These are phyloP conservation scores for Suillus fuscotomentosus DNA, from an alignment of 768 basidiomycete species.

Conservation along the genomic window DNA sequence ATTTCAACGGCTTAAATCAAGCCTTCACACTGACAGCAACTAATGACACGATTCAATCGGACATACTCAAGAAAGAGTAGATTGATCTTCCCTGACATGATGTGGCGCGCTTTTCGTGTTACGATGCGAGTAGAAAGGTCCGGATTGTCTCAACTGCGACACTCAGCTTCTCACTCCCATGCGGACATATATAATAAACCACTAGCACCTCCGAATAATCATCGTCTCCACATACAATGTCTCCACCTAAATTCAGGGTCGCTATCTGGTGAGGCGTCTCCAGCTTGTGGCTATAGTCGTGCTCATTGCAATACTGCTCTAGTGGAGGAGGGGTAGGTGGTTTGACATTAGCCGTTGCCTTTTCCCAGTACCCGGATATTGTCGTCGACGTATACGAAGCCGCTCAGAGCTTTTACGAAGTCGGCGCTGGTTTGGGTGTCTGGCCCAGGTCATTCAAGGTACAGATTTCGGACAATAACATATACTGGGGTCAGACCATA, in stretches of 20 bases:
- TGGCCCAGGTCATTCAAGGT: conserved; percentile 37
- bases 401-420: conserved; percentile 46
- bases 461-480: not conserved
- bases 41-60: conserved; percentile 22
- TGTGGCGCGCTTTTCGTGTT: not conserved
- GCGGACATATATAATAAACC: conserved; percentile 1
- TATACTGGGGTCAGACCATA: not conserved
- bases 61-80: conserved; percentile 6
- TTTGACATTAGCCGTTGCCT: conserved; percentile 34
- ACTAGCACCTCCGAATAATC: not conserved
- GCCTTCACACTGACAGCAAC: not conserved
- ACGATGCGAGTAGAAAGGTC: not conserved
- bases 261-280: conserved; percentile 23
- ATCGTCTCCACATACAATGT: conserved; percentile 9
- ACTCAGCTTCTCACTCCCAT: conserved; percentile 1
- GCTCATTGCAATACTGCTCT: not conserved
- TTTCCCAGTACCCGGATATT: conserved; percentile 46
- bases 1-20: conserved; percentile 20
- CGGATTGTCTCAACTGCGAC: not conserved
- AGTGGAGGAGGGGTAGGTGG: conserved; percentile 45
- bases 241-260: conserved; percentile 23
- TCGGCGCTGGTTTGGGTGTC: conserved; percentile 61
- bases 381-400: conserved; percentile 58
- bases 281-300: not conserved
- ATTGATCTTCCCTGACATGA: not conserved